These are phyloP conservation scores for Fusarium papillatum DNA, from an alignment of 2,329 filamentous ascomycete species.

Conservation along the genomic window DNA sequence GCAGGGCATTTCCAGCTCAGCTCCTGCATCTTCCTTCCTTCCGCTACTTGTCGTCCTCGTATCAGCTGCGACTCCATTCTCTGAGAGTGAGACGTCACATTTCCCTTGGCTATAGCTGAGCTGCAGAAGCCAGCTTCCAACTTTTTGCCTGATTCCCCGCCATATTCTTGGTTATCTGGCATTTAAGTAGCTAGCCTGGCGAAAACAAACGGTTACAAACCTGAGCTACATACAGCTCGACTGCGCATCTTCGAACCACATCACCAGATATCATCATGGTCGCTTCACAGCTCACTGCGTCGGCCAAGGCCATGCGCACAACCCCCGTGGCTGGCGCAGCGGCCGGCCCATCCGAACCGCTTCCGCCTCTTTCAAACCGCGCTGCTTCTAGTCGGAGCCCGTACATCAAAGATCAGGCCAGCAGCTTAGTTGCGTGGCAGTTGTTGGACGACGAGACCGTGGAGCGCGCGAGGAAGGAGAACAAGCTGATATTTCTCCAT, in stretches of 20 bases:
- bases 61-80: slow-evolving; percentile 1
- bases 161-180: background rate
- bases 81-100: slow-evolving; percentile 15
- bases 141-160: background rate
- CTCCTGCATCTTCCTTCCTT: slow-evolving; percentile 12
- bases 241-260: background rate
- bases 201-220: background rate
- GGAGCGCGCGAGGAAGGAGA: slow-evolving; percentile 81
- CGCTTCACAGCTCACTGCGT: slow-evolving; percentile 54
- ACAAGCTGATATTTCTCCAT: slow-evolving; percentile 92
- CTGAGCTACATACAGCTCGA: background rate
- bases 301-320: slow-evolving; percentile 49
- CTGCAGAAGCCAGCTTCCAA: slow-evolving; percentile 14
- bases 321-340: slow-evolving; percentile 40
- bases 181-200: slow-evolving; percentile 19
- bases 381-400: slow-evolving; percentile 59
- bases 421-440: slow-evolving; percentile 94
- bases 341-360: slow-evolving; percentile 34
- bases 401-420: slow-evolving; percentile 78
- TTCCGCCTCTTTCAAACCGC: slow-evolving; percentile 50
- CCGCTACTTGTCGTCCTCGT: slow-evolving; percentile 4
- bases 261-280: slow-evolving; percentile 46
- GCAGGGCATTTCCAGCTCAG: slow-evolving; percentile 7
- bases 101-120: slow-evolving; percentile 6
- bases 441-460: slow-evolving; percentile 84